These are phyloP conservation scores for Dissophora ornata DNA, from an alignment of 192 early-diverging fungal species.

Conservation along the genomic window DNA sequence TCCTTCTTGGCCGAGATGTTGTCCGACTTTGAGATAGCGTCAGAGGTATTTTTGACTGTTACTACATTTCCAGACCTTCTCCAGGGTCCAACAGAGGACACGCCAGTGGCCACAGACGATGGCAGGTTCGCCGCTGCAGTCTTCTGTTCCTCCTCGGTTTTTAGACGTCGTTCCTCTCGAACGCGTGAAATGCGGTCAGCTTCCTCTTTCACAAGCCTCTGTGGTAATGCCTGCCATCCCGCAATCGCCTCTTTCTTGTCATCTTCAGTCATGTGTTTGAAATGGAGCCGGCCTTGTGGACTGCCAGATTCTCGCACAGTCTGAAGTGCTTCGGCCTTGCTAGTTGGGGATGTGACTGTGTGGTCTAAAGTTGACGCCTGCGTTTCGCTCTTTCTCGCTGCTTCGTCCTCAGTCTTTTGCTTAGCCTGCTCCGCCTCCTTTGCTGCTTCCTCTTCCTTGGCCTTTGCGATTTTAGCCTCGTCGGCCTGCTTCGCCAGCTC, in stretches of 20 bases:
- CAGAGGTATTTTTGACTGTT: not conserved
- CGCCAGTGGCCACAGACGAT: not conserved
- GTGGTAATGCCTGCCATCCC: conserved; percentile 22
- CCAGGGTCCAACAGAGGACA: conserved; percentile 18
- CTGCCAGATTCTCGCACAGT: conserved; percentile 10
- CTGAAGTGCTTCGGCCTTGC: not conserved
- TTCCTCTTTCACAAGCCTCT: conserved; percentile 24
- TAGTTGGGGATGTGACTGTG: not conserved
- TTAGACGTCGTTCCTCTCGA: conserved; percentile 3
- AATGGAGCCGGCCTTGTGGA: conserved; percentile 1
- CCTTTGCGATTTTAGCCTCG: conserved; percentile 26
- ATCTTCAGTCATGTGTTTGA: not conserved
- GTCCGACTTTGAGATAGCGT: not conserved
- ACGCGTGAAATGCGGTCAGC: conserved; percentile 3
- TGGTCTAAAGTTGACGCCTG: not conserved
- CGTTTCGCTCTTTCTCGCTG: not conserved
- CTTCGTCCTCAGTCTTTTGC: conserved; percentile 14
- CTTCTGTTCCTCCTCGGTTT: conserved; percentile 8
- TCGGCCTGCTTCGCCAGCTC: conserved; percentile 22
- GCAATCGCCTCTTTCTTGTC: conserved; percentile 22
- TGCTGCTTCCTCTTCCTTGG: conserved; percentile 18
- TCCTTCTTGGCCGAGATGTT: conserved; percentile 7
- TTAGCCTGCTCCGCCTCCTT: conserved; percentile 23
- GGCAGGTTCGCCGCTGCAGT: not conserved
- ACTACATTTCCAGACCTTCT: conserved; percentile 17